Evolutionary conservation across 1,284 basidiomycete species (phyloP).

Genomic region (Irpex sp.): DNA sequence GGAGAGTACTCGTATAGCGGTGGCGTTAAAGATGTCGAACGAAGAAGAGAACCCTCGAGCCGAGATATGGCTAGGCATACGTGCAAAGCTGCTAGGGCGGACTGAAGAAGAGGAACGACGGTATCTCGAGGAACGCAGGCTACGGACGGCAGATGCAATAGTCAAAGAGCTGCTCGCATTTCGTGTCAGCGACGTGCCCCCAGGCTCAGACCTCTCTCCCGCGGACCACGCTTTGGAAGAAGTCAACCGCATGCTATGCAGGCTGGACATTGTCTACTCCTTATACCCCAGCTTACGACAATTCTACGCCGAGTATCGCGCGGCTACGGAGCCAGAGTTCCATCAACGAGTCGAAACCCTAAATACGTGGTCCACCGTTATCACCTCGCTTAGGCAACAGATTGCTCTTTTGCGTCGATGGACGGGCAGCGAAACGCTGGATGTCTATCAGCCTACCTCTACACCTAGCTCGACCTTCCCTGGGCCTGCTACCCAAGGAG

Average conservation of each 20-base stretch:
- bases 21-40: slow-evolving; percentile 56
- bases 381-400: slow-evolving; percentile 75
- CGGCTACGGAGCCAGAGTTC: slow-evolving; percentile 64
- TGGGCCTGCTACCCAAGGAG: slow-evolving; percentile 11
- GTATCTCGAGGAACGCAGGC: slow-evolving; percentile 78
- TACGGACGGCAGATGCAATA: slow-evolving; percentile 77
- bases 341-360: slow-evolving; percentile 81
- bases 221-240: slow-evolving; percentile 60
- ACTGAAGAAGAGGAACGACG: slow-evolving; percentile 82
- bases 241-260: slow-evolving; percentile 72
- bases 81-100: slow-evolving; percentile 81
- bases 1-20: slow-evolving; percentile 88
- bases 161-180: slow-evolving; percentile 84
- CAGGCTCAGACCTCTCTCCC: slow-evolving; percentile 38
- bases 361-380: slow-evolving; percentile 86
- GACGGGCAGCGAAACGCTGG: slow-evolving; percentile 90
- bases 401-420: slow-evolving; percentile 80
- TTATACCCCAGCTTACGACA: slow-evolving; percentile 86
- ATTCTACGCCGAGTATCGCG: slow-evolving; percentile 76
- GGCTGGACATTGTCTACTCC: slow-evolving; percentile 80
- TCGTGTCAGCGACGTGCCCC: slow-evolving; percentile 42
- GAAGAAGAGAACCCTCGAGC: slow-evolving; percentile 65
- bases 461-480: slow-evolving; percentile 15
- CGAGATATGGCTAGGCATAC: slow-evolving; percentile 87
- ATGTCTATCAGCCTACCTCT: slow-evolving; percentile 73